Percentiles rank a stretch among this genome's conserved stretches.
Conservation (phyloP, 805 yeast species). For the Saccharomyces cerevisiae region DNA sequence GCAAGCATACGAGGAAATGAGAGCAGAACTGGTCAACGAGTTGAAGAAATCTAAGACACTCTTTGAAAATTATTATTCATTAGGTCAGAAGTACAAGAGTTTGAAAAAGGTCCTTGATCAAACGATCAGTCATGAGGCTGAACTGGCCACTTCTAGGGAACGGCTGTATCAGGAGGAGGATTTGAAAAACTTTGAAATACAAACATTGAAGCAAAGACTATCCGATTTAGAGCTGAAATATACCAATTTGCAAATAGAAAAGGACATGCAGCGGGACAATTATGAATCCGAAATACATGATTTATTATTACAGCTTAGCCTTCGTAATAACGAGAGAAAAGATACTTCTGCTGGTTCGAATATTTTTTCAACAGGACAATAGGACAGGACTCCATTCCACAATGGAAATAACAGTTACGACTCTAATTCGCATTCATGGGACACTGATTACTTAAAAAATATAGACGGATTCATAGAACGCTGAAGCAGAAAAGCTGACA, state of each 20-base stretch:
- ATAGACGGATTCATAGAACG: neutral
- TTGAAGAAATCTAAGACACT: conserved; percentile 29
- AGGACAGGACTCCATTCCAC: neutral
- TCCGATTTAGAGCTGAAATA: neutral
- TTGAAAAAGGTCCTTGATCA: conserved; percentile 9
- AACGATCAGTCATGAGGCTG: neutral
- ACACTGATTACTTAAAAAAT: neutral
- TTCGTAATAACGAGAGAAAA: neutral
- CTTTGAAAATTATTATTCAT: conserved; percentile 30
- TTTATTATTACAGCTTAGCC: neutral
- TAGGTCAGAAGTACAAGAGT: conserved; percentile 27
- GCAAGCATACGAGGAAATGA: conserved; percentile 20
- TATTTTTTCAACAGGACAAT: neutral
- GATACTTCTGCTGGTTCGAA: neutral
- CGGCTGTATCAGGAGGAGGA: neutral
- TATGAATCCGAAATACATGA: neutral
- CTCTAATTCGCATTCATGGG: neutral
- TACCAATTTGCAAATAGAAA: neutral
- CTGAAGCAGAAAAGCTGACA: neutral
- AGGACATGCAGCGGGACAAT: neutral
- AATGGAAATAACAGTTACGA: neutral
- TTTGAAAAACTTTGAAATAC: neutral
- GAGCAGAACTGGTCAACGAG: conserved; percentile 29
- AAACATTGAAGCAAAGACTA: neutral
- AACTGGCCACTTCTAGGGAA: neutral